phyloP scores from a whole-genome alignment of 305 asterid genomes.

The Rubia balearica region DNA sequence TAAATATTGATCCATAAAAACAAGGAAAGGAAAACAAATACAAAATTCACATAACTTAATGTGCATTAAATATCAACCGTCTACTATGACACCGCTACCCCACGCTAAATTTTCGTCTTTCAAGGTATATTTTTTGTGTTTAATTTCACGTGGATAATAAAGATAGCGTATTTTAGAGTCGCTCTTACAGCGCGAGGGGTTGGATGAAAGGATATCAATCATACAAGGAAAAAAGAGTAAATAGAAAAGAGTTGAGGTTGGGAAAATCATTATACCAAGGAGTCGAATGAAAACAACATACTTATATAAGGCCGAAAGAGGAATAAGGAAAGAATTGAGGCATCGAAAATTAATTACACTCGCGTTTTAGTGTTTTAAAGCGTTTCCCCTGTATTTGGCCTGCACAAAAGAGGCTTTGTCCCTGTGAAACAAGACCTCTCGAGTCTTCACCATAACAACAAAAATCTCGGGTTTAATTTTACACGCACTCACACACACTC shows the following conservation, averaged over 20 bases:
- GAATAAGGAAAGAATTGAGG: background rate
- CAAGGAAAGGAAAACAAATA: too few relatives aligned
- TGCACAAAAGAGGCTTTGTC: conserved; percentile 11
- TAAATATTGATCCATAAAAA: too few relatives aligned
- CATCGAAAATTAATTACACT: conserved; percentile 3
- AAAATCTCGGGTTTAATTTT: conserved; percentile 13
- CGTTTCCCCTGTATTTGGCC: conserved; percentile 10
- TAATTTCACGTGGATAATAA: too few relatives aligned
- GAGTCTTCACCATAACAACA: conserved; percentile 14
- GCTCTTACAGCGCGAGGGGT: background rate
- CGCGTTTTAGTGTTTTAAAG: background rate
- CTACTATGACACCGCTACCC: too few relatives aligned
- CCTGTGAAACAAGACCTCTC: background rate
- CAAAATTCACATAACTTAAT: too few relatives aligned
- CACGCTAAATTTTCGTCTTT: too few relatives aligned
- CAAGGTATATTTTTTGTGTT: too few relatives aligned
- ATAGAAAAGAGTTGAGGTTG: background rate
- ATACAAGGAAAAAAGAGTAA: background rate
- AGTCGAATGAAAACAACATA: background rate
- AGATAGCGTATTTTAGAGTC: too few relatives aligned
- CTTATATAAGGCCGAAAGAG: background rate
- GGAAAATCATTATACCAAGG: background rate
- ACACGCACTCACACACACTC: background rate
- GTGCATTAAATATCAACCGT: too few relatives aligned
- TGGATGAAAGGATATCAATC: background rate